Percentiles rank a stretch among this genome's conserved stretches.
phyloP scores from a whole-genome alignment of 257 asterid genomes.

The Lantana camara region DNA sequence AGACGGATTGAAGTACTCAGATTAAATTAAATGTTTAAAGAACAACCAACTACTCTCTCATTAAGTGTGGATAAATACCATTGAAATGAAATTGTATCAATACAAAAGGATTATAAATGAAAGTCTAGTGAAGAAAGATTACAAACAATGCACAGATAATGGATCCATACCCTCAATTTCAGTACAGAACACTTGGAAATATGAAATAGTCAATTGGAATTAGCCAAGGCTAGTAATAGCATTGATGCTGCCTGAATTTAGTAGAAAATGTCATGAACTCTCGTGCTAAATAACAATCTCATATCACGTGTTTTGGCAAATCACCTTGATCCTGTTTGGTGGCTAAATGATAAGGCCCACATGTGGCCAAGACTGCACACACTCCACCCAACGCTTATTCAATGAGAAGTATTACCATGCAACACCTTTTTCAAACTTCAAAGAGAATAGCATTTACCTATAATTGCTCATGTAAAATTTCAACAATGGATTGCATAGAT shows the following conservation, averaged over 20 bases:
- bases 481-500: neutral
- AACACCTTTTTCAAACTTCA: slow-evolving; percentile 1
- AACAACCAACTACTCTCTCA: neutral
- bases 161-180: neutral
- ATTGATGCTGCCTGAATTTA: no score
- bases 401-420: no score
- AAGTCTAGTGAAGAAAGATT: neutral
- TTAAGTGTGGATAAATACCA: neutral
- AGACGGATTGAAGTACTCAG: neutral
- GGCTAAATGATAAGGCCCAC: no score
- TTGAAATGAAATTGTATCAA: neutral
- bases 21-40: neutral
- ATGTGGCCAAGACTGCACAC: no score
- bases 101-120: neutral
- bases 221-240: no score
- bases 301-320: no score
- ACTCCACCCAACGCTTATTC: no score
- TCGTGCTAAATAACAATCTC: no score
- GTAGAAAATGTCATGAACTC: no score
- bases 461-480: slow-evolving; percentile 2
- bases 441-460: neutral
- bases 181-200: no score
- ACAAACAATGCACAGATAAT: neutral
- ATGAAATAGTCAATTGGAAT: no score
- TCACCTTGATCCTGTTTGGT: no score